Evolutionary conservation across 1,139 yeast species (phyloP).

Genomic region (Saccharomyces hybrid): DNA sequence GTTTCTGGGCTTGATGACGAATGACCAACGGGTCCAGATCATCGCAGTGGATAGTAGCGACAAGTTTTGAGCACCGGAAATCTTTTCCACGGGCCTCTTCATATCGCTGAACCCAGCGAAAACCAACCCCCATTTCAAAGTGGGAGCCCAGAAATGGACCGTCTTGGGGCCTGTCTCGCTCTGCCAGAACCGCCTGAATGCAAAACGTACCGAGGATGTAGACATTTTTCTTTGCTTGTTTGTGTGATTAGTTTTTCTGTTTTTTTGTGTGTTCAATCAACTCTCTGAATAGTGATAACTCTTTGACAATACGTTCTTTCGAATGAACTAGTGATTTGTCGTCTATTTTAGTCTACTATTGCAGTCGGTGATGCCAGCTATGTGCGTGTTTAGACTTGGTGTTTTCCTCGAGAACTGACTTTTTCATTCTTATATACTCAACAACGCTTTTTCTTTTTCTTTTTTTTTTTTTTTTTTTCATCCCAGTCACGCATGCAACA

Average conservation of each 20-base stretch:
- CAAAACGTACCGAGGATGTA: constrained; percentile 34
- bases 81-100: constrained; percentile 82
- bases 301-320: not conserved
- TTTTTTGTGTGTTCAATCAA: not conserved
- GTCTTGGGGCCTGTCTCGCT: constrained; percentile 94
- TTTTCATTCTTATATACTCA: not conserved
- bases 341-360: not conserved
- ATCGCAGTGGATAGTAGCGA: constrained; percentile 88
- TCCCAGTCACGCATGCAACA: not conserved
- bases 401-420: constrained; percentile 1
- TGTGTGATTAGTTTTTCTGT: not conserved
- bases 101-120: constrained; percentile 84
- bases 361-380: not conserved
- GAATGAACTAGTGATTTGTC: not conserved
- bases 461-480: not conserved
- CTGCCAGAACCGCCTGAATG: constrained; percentile 59
- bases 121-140: constrained; percentile 71
- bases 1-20: constrained; percentile 86
- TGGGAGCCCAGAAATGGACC: constrained; percentile 77
- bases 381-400: not conserved
- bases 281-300: not conserved
- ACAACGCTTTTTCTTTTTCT: not conserved
- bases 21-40: constrained; percentile 98
- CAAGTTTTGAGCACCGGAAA: constrained; percentile 83
- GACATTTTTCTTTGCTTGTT: not conserved